phyloP scores from a whole-genome alignment of 108 stramenopile species.

The Cyclostephanos invisitatus region DNA sequence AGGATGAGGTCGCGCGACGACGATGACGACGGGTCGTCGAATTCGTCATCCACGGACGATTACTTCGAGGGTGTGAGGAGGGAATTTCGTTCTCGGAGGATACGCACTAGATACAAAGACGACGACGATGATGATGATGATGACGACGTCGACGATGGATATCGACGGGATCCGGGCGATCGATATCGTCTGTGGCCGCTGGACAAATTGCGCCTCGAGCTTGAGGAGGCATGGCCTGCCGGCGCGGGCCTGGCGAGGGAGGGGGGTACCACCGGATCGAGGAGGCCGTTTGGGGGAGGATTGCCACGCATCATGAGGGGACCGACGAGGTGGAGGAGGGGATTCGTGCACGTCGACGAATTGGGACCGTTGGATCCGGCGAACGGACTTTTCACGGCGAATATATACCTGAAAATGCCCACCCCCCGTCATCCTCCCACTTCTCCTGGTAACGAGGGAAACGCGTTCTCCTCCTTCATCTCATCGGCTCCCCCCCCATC shows the following conservation, averaged over 20 bases:
- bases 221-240: constrained; percentile 77
- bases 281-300: constrained; percentile 65
- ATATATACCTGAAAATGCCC: constrained; percentile 88
- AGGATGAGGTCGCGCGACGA: neutral
- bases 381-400: constrained; percentile 89
- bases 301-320: constrained; percentile 91
- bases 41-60: constrained; percentile 43
- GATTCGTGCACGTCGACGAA: constrained; percentile 93
- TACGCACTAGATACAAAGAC: neutral
- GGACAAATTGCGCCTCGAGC: constrained; percentile 73
- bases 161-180: neutral
- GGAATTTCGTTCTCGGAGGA: constrained; percentile 63
- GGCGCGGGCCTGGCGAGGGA: constrained; percentile 76
- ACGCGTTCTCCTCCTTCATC: too few species aligned
- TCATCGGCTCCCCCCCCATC: neutral
- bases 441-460: neutral
- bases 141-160: neutral
- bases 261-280: neutral
- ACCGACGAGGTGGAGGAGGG: constrained; percentile 87
- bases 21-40: neutral
- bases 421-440: neutral
- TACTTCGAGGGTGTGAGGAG: constrained; percentile 68
- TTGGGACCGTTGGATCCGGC: constrained; percentile 65
- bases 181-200: constrained; percentile 74
- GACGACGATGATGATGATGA: neutral